These are phyloP conservation scores for Globisporangium cederbergense DNA, from an alignment of 352 stramenopile genomes.

Conservation along the genomic window DNA sequence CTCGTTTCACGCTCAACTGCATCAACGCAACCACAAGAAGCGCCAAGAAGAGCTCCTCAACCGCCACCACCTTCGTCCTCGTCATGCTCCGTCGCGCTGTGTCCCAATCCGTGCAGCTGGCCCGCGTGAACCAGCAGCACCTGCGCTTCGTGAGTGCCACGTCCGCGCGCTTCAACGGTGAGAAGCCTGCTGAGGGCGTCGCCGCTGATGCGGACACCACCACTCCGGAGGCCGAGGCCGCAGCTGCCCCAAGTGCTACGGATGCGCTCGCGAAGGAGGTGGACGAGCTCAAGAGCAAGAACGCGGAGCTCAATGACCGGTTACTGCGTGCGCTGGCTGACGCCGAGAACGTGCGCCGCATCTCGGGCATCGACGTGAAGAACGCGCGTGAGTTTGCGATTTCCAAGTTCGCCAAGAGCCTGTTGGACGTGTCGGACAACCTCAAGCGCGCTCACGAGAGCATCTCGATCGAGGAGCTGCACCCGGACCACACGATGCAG, in stretches of 20 bases:
- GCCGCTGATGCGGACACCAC: slow-evolving; percentile 4
- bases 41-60: neutral
- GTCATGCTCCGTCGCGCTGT: slow-evolving; percentile 64
- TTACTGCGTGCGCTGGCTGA: slow-evolving; percentile 93
- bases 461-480: slow-evolving; percentile 70
- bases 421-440: slow-evolving; percentile 98
- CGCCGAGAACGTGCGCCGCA: slow-evolving; percentile 96
- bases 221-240: slow-evolving; percentile 14
- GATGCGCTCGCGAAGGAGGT: slow-evolving; percentile 64
- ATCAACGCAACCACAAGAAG: slow-evolving; percentile 11
- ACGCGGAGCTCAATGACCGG: slow-evolving; percentile 82
- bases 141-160: slow-evolving; percentile 48
- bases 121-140: slow-evolving; percentile 28
- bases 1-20: slow-evolving; percentile 16
- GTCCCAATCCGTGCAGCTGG: slow-evolving; percentile 21
- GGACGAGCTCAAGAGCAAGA: slow-evolving; percentile 66
- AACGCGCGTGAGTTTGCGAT: slow-evolving; percentile 94
- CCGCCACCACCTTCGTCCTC: neutral
- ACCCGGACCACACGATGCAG: slow-evolving; percentile 60
- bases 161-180: slow-evolving; percentile 37
- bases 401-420: slow-evolving; percentile 94
- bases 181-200: slow-evolving; percentile 39
- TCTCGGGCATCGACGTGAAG: slow-evolving; percentile 92
- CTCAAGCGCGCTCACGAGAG: slow-evolving; percentile 92
- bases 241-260: slow-evolving; percentile 6